Percentiles rank a stretch among this genome's conserved stretches.
Conservation (phyloP, 2,329 filamentous ascomycete genomes). For the Pseudohalonectria lignicola region DNA sequence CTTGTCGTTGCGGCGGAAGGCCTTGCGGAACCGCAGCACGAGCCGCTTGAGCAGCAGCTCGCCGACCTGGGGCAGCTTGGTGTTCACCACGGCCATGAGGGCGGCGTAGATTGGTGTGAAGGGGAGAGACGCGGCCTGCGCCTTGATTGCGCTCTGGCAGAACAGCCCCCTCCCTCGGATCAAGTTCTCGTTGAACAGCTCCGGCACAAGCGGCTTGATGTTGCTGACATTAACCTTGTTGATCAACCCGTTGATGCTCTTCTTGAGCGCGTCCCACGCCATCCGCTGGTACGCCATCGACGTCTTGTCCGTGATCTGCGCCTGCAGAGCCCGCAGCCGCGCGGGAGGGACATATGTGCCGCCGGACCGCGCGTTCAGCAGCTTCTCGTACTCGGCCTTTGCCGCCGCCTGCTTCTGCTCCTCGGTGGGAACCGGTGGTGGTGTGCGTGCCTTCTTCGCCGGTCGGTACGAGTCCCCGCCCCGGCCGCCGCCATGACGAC, state of each 20-base stretch:
- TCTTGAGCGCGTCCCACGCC: slow-evolving; percentile 98
- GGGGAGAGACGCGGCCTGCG: slow-evolving; percentile 86
- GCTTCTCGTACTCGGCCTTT: slow-evolving; percentile 87
- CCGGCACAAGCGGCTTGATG: slow-evolving; percentile 94
- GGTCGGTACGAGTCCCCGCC: slow-evolving; percentile 34
- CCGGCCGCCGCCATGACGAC: slow-evolving; percentile 6
- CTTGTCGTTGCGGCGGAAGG: slow-evolving; percentile 94
- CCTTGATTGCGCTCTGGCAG: slow-evolving; percentile 96
- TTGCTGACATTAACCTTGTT: slow-evolving; percentile 99
- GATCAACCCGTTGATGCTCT: slow-evolving; percentile 96
- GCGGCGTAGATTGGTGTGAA: slow-evolving; percentile 96
- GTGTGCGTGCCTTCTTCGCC: slow-evolving; percentile 15
- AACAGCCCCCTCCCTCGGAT: slow-evolving; percentile 85
- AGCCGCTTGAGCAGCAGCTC: slow-evolving; percentile 79
- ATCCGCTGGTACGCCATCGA: slow-evolving; percentile 98
- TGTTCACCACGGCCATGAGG: slow-evolving; percentile 94
- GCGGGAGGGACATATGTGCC: slow-evolving; percentile 96
- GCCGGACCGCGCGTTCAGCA: slow-evolving; percentile 85
- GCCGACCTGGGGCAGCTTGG: slow-evolving; percentile 88
- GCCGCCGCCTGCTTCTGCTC: slow-evolving; percentile 81
- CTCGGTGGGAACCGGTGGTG: slow-evolving; percentile 43
- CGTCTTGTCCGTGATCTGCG: slow-evolving; percentile 91
- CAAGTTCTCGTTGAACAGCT: slow-evolving; percentile 91
- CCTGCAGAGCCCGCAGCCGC: slow-evolving; percentile 79
- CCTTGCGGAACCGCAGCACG: slow-evolving; percentile 88